These are phyloP conservation scores for Citrullus mucosospermus DNA, from an alignment of 306 rosid species.

Conservation along the genomic window DNA sequence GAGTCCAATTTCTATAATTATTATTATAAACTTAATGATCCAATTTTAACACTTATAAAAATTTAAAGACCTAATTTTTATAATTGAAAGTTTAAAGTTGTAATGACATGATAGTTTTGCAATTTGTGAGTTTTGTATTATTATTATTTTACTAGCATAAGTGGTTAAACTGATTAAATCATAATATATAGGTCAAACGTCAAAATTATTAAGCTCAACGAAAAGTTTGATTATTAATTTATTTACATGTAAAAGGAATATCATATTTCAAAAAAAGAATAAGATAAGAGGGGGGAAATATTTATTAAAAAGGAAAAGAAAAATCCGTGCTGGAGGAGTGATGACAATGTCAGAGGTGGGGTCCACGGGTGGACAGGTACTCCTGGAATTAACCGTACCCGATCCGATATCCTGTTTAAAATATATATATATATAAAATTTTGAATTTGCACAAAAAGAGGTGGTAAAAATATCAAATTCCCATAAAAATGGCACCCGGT, in stretches of 20 bases:
- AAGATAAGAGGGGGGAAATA: background rate
- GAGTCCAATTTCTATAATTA: no score
- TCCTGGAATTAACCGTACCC: background rate
- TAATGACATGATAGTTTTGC: no score
- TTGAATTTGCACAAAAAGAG: background rate
- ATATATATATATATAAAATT: background rate
- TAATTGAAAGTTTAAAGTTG: no score
- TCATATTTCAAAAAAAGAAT: background rate
- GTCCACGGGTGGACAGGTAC: background rate
- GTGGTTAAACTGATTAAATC: no score
- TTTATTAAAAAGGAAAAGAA: background rate
- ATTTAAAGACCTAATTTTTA: no score
- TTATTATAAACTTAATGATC: no score
- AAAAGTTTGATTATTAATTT: no score
- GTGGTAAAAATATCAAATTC: background rate
- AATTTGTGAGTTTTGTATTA: no score
- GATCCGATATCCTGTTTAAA: background rate
- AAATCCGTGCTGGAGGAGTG: background rate
- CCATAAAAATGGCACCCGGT: constrained; percentile 1
- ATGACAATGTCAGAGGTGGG: background rate
- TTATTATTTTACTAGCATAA: no score
- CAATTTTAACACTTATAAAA: no score
- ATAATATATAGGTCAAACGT: no score
- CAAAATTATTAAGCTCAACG: no score
- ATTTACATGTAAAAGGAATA: background rate